These are phyloP conservation scores for Candolleomyces aberdarensis DNA, from an alignment of 768 basidiomycete genomes.

Conservation along the genomic window DNA sequence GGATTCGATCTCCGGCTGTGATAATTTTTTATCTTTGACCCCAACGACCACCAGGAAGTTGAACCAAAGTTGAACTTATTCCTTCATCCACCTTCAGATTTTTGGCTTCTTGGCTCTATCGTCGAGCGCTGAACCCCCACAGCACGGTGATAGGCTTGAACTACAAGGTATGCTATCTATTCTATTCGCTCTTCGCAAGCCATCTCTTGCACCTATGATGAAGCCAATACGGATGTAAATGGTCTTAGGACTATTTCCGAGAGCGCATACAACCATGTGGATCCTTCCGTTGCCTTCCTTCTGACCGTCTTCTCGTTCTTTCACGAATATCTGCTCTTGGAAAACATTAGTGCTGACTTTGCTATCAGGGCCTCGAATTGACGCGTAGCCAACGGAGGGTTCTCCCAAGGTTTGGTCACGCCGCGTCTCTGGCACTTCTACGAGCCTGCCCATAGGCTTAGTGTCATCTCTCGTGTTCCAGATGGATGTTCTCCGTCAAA, in stretches of 20 bases:
- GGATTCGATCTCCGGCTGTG: neutral
- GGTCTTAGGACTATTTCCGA: conserved; percentile 20
- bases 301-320: conserved; percentile 34
- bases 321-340: conserved; percentile 2
- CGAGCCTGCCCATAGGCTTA: too few relatives aligned
- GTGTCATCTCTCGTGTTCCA: too few relatives aligned
- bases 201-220: conserved; percentile 15
- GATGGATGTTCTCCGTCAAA: too few relatives aligned
- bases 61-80: too few relatives aligned
- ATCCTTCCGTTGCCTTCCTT: conserved; percentile 67
- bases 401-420: neutral
- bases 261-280: conserved; percentile 45
- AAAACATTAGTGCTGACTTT: neutral
- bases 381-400: neutral
- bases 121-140: too few relatives aligned
- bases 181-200: conserved; percentile 1
- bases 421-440: neutral
- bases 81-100: too few relatives aligned
- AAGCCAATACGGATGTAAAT: conserved; percentile 26
- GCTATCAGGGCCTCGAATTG: neutral
- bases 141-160: too few relatives aligned
- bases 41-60: too few relatives aligned
- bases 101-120: too few relatives aligned
- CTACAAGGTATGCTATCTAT: neutral
- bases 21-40: too few relatives aligned